Evolutionary conservation across 805 yeast species (phyloP), one percentile per base, ranked within the genome.

Genomic region (Hemisphaericaspora nanyangensis): DNA sequence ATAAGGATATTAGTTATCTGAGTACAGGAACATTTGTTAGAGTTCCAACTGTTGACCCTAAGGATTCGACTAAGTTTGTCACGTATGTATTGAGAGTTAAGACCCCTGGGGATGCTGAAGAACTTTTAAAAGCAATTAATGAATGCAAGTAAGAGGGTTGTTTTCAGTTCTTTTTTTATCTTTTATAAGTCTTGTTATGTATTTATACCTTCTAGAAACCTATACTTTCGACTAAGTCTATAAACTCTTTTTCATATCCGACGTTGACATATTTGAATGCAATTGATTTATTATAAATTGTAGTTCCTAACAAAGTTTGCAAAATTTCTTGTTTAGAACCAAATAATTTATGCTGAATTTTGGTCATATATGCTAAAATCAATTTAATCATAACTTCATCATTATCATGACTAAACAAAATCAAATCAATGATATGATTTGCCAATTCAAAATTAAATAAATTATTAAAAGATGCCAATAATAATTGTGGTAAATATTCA

Each of bases 1-100:
- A 76, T 7, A 73, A 73, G 38, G 77, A 76, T 36, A 65, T 87
- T 42, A 67, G 66, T 1, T 90, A 88, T 56, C 67, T 74, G 8
- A 68, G 76, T 3, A 65, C 79, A 40, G 80, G 91, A 35, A 74
- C 81, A 56, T 61, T 77, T 48, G 79, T 89, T 11, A 74, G 82
- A 47, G 66, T 88, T 24, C 86, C 95, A 2, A 75, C 75, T 11
- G 71, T 85, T 35, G 74, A 72, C 25, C 47, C 54, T 5, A 61
- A 70, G 2, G 39, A 17, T 10, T 76, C 70, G 6, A 82, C 81
- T 18, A 61, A 69, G 31, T 67, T 89, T 35, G 79, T 76, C 25
- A 82, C 89, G 1, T 90, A 78, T 55, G 67, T 88, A 35, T 67
- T 84, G 16, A 79, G 78, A 51, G 95, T 91, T 31, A 91, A 90